Evolutionary conservation across 495 filamentous ascomycete species (phyloP).

Genomic region (Parachaetomium inaequale): DNA sequence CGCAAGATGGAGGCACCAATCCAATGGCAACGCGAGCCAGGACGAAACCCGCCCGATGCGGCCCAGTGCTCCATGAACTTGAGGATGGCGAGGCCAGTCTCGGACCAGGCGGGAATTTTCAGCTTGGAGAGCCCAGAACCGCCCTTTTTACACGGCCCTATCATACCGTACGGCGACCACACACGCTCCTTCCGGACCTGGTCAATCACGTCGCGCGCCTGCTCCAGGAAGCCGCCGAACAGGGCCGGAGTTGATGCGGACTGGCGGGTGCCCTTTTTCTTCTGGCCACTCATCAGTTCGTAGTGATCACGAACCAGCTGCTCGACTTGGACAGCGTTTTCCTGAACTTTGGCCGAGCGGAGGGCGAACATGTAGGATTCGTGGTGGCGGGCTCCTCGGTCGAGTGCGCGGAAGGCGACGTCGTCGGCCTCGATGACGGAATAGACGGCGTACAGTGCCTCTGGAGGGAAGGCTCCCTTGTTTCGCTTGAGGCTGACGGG

Average conservation of each 20-base stretch:
- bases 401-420: slow-evolving; percentile 44
- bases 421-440: slow-evolving; percentile 56
- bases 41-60: slow-evolving; percentile 48
- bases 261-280: neutral
- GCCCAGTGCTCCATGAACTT: slow-evolving; percentile 70
- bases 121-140: slow-evolving; percentile 7
- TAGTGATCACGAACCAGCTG: slow-evolving; percentile 33
- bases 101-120: slow-evolving; percentile 37
- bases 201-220: slow-evolving; percentile 62
- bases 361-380: slow-evolving; percentile 41
- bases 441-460: slow-evolving; percentile 66
- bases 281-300: slow-evolving; percentile 12
- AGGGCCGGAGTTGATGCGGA: neutral
- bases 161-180: slow-evolving; percentile 55
- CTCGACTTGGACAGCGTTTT: slow-evolving; percentile 30
- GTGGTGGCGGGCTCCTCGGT: slow-evolving; percentile 29
- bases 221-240: slow-evolving; percentile 54
- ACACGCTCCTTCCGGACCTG: slow-evolving; percentile 60
- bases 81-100: slow-evolving; percentile 57
- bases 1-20: slow-evolving; percentile 70
- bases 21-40: slow-evolving; percentile 49
- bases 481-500: slow-evolving; percentile 44
- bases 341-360: slow-evolving; percentile 30
- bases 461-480: slow-evolving; percentile 47
- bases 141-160: slow-evolving; percentile 40